Percentiles rank a stretch among this genome's conserved stretches.
Conservation (phyloP, 1,284 basidiomycete genomes). For the Tylopilus sp. region DNA sequence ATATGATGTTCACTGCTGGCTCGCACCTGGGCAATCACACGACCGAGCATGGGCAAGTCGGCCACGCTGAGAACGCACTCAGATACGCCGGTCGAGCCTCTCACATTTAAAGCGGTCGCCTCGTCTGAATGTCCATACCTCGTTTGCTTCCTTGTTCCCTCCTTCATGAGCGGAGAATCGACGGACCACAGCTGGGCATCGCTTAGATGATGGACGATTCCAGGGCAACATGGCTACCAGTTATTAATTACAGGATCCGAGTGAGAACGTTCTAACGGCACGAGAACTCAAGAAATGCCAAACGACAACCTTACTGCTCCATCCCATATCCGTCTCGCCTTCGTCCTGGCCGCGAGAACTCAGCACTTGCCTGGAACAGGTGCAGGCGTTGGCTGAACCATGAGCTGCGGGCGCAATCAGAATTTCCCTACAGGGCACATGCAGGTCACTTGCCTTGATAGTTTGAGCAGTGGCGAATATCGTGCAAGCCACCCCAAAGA, state of each 20-base stretch:
- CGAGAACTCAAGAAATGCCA: conserved; percentile 11
- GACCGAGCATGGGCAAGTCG: not conserved
- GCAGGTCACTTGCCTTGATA: conserved; percentile 45
- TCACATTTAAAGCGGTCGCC: not conserved
- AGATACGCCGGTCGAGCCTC: conserved; percentile 10
- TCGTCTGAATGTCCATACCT: not conserved
- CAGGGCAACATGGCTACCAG: conserved; percentile 18
- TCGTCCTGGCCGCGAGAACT: conserved; percentile 10
- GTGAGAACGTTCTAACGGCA: conserved; percentile 8
- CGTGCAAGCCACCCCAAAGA: conserved; percentile 83
- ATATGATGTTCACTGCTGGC: not conserved
- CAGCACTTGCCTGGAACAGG: conserved; percentile 22
- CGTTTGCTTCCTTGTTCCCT: conserved; percentile 3
- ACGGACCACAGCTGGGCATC: conserved; percentile 2
- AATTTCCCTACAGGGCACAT: not conserved
- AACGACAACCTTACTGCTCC: not conserved
- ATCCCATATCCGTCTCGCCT: conserved; percentile 3
- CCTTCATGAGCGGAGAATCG: conserved; percentile 26
- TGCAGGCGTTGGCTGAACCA: conserved; percentile 19
- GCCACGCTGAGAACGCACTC: conserved; percentile 5
- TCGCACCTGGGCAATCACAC: conserved; percentile 8
- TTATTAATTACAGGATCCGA: conserved; percentile 10
- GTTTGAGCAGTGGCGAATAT: conserved; percentile 85
- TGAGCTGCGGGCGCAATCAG: conserved; percentile 28
- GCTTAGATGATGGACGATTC: conserved; percentile 11